Evolutionary conservation across 257 asterid genomes (phyloP).

Genomic region (Mentha longifolia): DNA sequence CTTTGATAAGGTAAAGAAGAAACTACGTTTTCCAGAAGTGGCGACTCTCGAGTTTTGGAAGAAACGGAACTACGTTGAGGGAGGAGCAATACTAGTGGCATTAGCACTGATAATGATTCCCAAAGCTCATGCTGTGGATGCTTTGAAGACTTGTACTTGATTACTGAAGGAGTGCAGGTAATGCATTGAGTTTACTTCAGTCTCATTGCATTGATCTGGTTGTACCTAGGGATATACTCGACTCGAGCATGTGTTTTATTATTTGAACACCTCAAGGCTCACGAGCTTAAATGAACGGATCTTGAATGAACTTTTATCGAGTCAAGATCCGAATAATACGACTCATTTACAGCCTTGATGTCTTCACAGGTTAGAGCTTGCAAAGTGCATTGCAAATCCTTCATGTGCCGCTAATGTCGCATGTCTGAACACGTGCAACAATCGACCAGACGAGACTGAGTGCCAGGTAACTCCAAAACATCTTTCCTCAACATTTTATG

Average conservation of each 20-base stretch:
- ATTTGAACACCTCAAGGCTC: not conserved
- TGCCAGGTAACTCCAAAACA: constrained; percentile 68
- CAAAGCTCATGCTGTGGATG: constrained; percentile 85
- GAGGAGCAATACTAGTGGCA: constrained; percentile 58
- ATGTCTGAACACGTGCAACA: constrained; percentile 92
- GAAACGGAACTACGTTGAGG: constrained; percentile 61
- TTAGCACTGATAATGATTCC: constrained; percentile 67
- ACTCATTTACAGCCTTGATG: constrained; percentile 18
- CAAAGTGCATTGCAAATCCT: constrained; percentile 88
- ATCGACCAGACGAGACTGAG: constrained; percentile 96
- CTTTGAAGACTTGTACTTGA: constrained; percentile 86
- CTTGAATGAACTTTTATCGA: not conserved
- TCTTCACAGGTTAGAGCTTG: constrained; percentile 83
- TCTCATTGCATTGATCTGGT: not conserved
- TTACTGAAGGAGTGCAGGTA: constrained; percentile 96
- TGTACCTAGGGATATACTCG: not conserved
- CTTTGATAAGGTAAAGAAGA: constrained; percentile 50
- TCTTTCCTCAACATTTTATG: constrained; percentile 1
- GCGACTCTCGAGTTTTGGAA: constrained; percentile 44
- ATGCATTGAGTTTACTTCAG: not conserved
- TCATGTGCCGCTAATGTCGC: constrained; percentile 95
- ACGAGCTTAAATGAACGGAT: not conserved
- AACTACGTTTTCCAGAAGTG: constrained; percentile 42
- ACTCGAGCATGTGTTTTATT: not conserved
- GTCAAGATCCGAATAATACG: no score